These are phyloP conservation scores for Colletotrichum sp. DNA, from an alignment of 2,329 filamentous ascomycete genomes.

Conservation along the genomic window DNA sequence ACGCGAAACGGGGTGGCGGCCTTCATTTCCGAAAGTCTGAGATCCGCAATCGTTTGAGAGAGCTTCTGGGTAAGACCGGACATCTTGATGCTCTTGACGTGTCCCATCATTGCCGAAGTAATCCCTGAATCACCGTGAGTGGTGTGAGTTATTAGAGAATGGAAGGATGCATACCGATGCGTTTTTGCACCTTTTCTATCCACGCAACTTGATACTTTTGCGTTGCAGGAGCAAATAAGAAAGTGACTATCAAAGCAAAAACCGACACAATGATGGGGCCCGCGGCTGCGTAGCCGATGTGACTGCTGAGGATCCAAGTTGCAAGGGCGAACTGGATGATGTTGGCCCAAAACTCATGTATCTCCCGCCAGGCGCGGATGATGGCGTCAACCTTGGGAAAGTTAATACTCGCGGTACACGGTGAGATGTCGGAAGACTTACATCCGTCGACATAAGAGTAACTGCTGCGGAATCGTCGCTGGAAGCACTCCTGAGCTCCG, in stretches of 20 bases:
- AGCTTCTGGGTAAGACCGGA: constrained; percentile 49
- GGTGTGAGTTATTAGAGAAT: too few relatives aligned
- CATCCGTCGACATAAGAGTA: constrained; percentile 34
- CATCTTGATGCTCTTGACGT: constrained; percentile 59
- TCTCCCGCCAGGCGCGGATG: constrained; percentile 35
- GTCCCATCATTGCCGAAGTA: constrained; percentile 51
- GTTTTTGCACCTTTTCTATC: constrained; percentile 53
- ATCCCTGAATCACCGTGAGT: constrained; percentile 28
- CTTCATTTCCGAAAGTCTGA: constrained; percentile 26
- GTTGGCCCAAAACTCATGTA: constrained; percentile 43
- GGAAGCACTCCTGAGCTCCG: constrained; percentile 21
- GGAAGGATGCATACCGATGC: constrained; percentile 42
- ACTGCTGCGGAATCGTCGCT: constrained; percentile 26
- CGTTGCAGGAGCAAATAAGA: constrained; percentile 30
- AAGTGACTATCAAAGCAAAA: constrained; percentile 28
- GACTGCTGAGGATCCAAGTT: constrained; percentile 35
- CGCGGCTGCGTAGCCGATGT: constrained; percentile 37
- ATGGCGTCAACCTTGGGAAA: constrained; percentile 39
- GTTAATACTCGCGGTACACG: not conserved
- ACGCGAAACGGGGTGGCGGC: constrained; percentile 32
- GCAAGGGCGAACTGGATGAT: constrained; percentile 37
- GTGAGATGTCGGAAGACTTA: constrained; percentile 11
- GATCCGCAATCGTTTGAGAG: constrained; percentile 24
- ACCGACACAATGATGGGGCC: constrained; percentile 37
- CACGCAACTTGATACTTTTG: constrained; percentile 40